Conservation (phyloP, 1,284 basidiomycete species). For the Moniliella sp. region DNA sequence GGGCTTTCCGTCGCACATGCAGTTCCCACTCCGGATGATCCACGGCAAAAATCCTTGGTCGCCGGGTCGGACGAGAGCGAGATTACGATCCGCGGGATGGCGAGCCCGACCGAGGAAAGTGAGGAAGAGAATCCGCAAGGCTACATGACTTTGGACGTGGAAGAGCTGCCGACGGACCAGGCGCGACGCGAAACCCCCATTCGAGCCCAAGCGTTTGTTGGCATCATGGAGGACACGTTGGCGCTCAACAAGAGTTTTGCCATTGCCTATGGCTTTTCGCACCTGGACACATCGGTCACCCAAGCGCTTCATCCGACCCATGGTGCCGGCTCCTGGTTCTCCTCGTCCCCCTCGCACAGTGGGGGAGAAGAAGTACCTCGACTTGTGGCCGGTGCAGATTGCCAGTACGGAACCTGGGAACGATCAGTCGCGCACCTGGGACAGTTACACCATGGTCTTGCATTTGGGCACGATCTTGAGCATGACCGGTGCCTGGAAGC, state of each 20-base stretch:
- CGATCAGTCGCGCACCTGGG: conserved; percentile 23
- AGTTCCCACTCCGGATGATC: conserved; percentile 2
- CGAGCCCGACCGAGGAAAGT: no score
- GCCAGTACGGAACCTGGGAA: conserved; percentile 16
- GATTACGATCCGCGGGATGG: conserved; percentile 16
- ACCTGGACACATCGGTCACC: conserved; percentile 11
- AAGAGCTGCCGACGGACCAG: conserved; percentile 18
- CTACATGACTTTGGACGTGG: not conserved
- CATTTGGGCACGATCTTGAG: conserved; percentile 31
- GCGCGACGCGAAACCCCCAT: conserved; percentile 27
- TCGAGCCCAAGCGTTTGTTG: conserved; percentile 17
- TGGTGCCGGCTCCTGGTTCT: no score
- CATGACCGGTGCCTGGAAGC: conserved; percentile 28
- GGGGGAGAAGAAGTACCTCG: no score
- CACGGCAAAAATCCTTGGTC: conserved; percentile 1
- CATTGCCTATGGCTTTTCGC: conserved; percentile 26
- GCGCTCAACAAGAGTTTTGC: conserved; percentile 32
- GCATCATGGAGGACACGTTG: conserved; percentile 31
- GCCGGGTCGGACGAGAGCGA: conserved; percentile 19
- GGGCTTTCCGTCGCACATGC: conserved; percentile 26
- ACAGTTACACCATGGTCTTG: conserved; percentile 33
- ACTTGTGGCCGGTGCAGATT: conserved; percentile 32
- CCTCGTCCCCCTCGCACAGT: no score
- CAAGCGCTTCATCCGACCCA: no score
- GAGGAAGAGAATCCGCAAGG: no score